Evolutionary conservation across 1,284 basidiomycete species (phyloP).

Genomic region (Phellinidium pouzarii): DNA sequence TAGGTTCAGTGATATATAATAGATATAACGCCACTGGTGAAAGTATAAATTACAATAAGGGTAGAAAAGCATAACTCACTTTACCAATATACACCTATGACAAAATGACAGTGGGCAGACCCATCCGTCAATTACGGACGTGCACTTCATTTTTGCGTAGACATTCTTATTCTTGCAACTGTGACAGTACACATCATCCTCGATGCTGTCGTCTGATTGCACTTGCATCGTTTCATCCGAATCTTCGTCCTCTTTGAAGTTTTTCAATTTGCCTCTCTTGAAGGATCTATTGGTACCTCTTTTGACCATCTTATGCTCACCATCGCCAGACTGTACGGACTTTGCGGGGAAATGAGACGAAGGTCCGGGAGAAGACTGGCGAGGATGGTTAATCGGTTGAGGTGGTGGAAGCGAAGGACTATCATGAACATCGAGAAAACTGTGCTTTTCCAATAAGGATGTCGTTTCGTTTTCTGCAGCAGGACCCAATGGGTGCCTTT

Average conservation of each 20-base stretch:
- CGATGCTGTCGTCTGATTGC: neutral
- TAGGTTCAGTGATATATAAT: neutral
- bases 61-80: conserved; percentile 7
- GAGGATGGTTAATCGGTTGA: neutral
- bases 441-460: no score
- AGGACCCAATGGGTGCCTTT: no score
- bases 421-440: no score
- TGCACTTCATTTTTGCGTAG: conserved; percentile 18
- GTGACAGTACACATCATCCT: conserved; percentile 15
- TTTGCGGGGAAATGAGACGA: neutral
- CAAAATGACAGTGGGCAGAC: conserved; percentile 13
- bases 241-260: neutral
- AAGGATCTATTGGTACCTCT: neutral
- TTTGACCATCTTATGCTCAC: neutral
- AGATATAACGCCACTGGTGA: no score
- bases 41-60: no score
- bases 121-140: neutral
- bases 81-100: conserved; percentile 6
- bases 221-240: neutral
- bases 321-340: neutral
- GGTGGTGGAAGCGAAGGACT: neutral
- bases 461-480: no score
- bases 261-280: neutral
- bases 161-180: conserved; percentile 8
- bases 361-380: neutral